Base-by-base conservation (phyloP, 805 yeast genomes). In the Lipomyces lipofer region DNA sequence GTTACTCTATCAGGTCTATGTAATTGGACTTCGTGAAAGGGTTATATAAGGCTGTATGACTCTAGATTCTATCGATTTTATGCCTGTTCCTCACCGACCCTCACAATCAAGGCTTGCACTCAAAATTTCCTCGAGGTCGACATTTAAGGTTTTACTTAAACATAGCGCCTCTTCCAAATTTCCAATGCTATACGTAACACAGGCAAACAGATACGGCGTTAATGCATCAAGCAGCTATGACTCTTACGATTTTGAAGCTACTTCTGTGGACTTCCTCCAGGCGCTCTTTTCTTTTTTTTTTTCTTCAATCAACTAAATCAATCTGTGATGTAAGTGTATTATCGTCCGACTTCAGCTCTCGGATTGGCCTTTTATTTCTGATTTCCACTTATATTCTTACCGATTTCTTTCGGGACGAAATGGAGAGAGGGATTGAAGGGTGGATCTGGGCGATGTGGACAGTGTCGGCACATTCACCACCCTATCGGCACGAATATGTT, bases 361-460 rank as follows among this genome's bases (percentile, higher is more conserved):
- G 49, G 63, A 36, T 13, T 35, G 13, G 13, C 17, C 17, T 43
- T 17, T 43, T 24, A n/a, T n/a, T n/a, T n/a, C n/a, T n/a, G n/a
- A n/a, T n/a, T n/a, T n/a, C n/a, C n/a, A n/a, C n/a, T n/a, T n/a
- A n/a, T n/a, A n/a, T n/a, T n/a, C n/a, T n/a, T n/a, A n/a, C n/a
- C n/a, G n/a, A n/a, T n/a, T n/a, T n/a, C n/a, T n/a, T n/a, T n/a
- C n/a, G n/a, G n/a, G n/a, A n/a, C n/a, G n/a, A n/a, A n/a, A n/a
- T n/a, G n/a, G n/a, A n/a, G n/a, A n/a, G n/a, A n/a, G n/a, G n/a
- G n/a, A n/a, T n/a, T n/a, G n/a, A n/a, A n/a, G n/a, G n/a, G n/a
- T n/a, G n/a, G n/a, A 28, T 28, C 54, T 49, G 64, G 64, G 64
- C 64, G 64, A 61, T 62, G 64, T 62, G 60, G 64, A 62, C 25